A percentile compares a stretch with the other conserved stretches of the same genome.
phyloP scores from a whole-genome alignment of 2,329 filamentous ascomycete genomes.

The Apiospora koreana region DNA sequence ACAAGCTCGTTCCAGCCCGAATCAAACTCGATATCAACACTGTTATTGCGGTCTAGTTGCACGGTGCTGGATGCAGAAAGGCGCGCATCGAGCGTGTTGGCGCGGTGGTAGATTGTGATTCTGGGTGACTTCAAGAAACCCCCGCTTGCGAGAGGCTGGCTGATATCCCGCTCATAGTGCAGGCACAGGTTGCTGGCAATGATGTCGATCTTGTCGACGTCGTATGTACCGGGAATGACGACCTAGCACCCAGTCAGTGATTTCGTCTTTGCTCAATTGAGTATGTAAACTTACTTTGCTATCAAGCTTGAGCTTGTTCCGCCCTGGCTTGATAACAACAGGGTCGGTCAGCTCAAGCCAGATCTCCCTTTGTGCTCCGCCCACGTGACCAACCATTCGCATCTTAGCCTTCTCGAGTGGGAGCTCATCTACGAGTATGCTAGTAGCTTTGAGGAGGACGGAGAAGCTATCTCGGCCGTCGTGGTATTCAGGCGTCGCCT shows the following conservation, averaged over 20 bases:
- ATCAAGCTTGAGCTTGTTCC: conserved; percentile 45
- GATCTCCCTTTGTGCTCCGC: conserved; percentile 65
- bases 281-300: conserved; percentile 41
- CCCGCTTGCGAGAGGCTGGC: conserved; percentile 45
- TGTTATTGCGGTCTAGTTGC: conserved; percentile 77
- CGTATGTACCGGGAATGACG: conserved; percentile 71
- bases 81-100: conserved; percentile 67
- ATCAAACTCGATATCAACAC: conserved; percentile 71
- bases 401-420: conserved; percentile 66
- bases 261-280: not conserved
- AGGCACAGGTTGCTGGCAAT: conserved; percentile 64
- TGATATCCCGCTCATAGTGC: conserved; percentile 61
- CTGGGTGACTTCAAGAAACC: conserved; percentile 60
- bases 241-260: conserved; percentile 40
- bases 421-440: conserved; percentile 72
- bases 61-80: conserved; percentile 69
- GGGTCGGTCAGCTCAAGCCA: conserved; percentile 56
- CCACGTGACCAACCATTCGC: conserved; percentile 57
- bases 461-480: conserved; percentile 74
- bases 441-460: conserved; percentile 66
- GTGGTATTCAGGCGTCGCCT: conserved; percentile 69
- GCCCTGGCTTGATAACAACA: conserved; percentile 55
- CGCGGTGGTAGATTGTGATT: conserved; percentile 73
- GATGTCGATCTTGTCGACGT: conserved; percentile 72
- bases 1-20: conserved; percentile 74